These are phyloP conservation scores for Fusarium torulosum DNA, from an alignment of 2,329 filamentous ascomycete genomes.

Conservation along the genomic window DNA sequence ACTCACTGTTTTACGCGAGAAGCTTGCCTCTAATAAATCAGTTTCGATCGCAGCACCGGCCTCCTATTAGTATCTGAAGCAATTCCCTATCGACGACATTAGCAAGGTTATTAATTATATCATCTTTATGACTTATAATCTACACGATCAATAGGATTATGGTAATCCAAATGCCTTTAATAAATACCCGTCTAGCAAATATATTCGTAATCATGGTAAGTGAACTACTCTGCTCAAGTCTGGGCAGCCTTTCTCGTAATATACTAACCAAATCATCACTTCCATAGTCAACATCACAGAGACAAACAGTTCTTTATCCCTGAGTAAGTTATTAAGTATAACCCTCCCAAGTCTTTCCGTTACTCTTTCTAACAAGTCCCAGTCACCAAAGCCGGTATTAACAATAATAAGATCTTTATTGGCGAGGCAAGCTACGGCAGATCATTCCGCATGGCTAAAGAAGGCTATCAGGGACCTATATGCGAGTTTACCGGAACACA, in stretches of 20 bases:
- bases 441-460: slow-evolving; percentile 48
- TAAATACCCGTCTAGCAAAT: neutral
- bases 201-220: slow-evolving; percentile 9
- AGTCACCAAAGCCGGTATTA: slow-evolving; percentile 41
- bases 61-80: slow-evolving; percentile 53
- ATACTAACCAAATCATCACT: too few species aligned
- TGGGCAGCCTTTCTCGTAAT: too few species aligned
- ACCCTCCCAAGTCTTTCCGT: too few species aligned
- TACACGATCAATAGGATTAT: slow-evolving; percentile 19
- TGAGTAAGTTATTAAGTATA: slow-evolving; percentile 26
- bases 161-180: slow-evolving; percentile 8
- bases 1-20: neutral
- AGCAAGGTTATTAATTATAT: slow-evolving; percentile 50
- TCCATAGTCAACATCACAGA: slow-evolving; percentile 53
- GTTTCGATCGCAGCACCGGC: slow-evolving; percentile 50
- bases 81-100: slow-evolving; percentile 49
- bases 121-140: slow-evolving; percentile 36
- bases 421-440: slow-evolving; percentile 42
- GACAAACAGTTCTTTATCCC: slow-evolving; percentile 50
- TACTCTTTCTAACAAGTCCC: too few species aligned
- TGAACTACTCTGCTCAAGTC: neutral
- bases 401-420: slow-evolving; percentile 24
- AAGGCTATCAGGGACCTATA: slow-evolving; percentile 24
- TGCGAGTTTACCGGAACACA: slow-evolving; percentile 23
- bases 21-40: slow-evolving; percentile 18